Evolutionary conservation across 345 rosid species (phyloP).

Genomic region (Moringa oleifera): DNA sequence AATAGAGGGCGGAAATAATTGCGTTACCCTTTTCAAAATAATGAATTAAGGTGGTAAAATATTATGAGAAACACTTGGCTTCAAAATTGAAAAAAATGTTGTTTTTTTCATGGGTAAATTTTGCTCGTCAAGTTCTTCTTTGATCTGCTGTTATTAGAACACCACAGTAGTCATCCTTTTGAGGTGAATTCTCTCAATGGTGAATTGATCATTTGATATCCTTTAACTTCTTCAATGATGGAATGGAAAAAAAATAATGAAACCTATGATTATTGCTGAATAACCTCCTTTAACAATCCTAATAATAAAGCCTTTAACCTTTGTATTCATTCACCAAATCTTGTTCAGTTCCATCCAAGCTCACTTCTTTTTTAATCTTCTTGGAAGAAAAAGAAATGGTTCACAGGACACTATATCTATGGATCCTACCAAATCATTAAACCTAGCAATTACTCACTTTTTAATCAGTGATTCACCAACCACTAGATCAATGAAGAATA

Average conservation of each 20-base stretch:
- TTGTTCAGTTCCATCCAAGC: constrained; percentile 2
- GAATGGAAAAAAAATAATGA: neutral
- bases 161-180: too few relatives aligned
- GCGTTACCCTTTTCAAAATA: too few relatives aligned
- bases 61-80: too few relatives aligned
- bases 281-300: neutral
- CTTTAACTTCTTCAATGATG: neutral
- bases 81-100: neutral
- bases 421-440: constrained; percentile 12
- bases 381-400: constrained; percentile 1
- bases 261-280: neutral
- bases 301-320: neutral
- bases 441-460: constrained; percentile 15
- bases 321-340: constrained; percentile 5
- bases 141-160: too few relatives aligned
- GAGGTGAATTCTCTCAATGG: too few relatives aligned
- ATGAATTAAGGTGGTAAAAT: too few relatives aligned
- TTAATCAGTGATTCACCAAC: too few relatives aligned
- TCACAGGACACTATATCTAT: constrained; percentile 1
- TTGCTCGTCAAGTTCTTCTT: constrained; percentile 1
- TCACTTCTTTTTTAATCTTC: neutral
- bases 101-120: too few relatives aligned
- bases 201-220: constrained; percentile 7
- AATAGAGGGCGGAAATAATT: too few relatives aligned
- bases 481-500: neutral